Percentiles rank a stretch among this genome's conserved stretches.
Conservation (phyloP, 1,284 basidiomycete genomes). For the Pascua guehoae region DNA sequence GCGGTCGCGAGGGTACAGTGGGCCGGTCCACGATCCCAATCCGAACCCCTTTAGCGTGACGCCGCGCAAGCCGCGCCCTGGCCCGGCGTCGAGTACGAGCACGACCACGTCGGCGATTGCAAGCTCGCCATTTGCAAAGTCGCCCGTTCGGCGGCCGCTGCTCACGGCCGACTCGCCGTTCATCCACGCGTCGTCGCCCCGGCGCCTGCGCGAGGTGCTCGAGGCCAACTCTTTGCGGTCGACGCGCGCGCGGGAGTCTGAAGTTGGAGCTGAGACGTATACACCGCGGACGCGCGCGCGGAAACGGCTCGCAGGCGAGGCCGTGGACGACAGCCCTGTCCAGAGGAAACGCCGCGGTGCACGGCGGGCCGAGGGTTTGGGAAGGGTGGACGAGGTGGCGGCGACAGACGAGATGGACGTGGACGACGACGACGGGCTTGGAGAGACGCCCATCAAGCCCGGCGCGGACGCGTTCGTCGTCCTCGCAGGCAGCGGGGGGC, state of each 20-base stretch:
- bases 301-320: conserved; percentile 43
- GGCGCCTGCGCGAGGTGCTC: conserved; percentile 39
- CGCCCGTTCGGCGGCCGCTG: background rate
- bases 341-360: conserved; percentile 1
- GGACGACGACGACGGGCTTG: conserved; percentile 14
- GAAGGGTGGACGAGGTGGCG: conserved; percentile 1
- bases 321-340: conserved; percentile 42
- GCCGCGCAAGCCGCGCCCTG: conserved; percentile 12
- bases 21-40: conserved; percentile 39
- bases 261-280: no score
- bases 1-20: conserved; percentile 24
- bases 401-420: background rate
- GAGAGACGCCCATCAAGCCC: conserved; percentile 15
- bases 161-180: conserved; percentile 30
- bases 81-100: background rate
- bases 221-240: conserved; percentile 30
- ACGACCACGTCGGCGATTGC: background rate
- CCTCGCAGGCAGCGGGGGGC: background rate
- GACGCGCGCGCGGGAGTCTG: background rate
- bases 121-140: background rate
- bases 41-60: conserved; percentile 41
- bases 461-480: conserved; percentile 7
- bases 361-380: background rate
- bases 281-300: conserved; percentile 47
- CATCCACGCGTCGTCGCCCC: conserved; percentile 38